Conservation (phyloP, 106 monocot genomes). For the Platanthera zijinensis region DNA sequence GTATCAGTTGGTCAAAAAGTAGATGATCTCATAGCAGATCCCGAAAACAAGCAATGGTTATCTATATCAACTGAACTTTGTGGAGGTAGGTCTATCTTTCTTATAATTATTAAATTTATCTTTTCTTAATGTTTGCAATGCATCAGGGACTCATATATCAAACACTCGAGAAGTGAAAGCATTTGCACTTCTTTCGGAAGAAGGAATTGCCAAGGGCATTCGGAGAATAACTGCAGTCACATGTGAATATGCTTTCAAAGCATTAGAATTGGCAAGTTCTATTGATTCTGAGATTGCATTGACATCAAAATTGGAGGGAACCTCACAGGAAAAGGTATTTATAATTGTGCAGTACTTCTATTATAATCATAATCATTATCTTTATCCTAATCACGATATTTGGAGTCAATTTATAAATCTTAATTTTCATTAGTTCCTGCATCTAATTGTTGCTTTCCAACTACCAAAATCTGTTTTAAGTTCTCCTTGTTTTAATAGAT, state of each 20-base stretch:
- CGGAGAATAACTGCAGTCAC: slow-evolving; percentile 93
- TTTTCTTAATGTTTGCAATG: not conserved
- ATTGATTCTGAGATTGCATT: slow-evolving; percentile 59
- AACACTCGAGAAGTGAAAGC: slow-evolving; percentile 92
- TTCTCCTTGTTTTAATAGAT: too few species aligned
- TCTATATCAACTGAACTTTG: slow-evolving; percentile 90
- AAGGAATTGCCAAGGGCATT: slow-evolving; percentile 96
- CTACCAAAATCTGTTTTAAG: too few species aligned
- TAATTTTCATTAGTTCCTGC: too few species aligned
- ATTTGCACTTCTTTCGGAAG: slow-evolving; percentile 93
- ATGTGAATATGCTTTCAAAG: slow-evolving; percentile 60
- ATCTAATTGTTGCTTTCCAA: too few species aligned
- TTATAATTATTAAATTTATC: slow-evolving; percentile 6
- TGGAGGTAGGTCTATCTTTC: slow-evolving; percentile 52
- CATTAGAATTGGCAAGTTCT: slow-evolving; percentile 53
- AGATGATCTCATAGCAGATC: slow-evolving; percentile 65
- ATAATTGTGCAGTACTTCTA: not conserved
- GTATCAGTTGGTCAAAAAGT: slow-evolving; percentile 87
- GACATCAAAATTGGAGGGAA: slow-evolving; percentile 50
- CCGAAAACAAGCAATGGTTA: slow-evolving; percentile 69
- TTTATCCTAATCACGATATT: too few species aligned
- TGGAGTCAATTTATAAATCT: too few species aligned
- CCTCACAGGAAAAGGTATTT: slow-evolving; percentile 67
- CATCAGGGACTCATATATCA: slow-evolving; percentile 82
- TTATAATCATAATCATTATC: not conserved